Base-by-base conservation (phyloP, 192 early-diverging fungal genomes). In the Radiomyces spectabilis region DNA sequence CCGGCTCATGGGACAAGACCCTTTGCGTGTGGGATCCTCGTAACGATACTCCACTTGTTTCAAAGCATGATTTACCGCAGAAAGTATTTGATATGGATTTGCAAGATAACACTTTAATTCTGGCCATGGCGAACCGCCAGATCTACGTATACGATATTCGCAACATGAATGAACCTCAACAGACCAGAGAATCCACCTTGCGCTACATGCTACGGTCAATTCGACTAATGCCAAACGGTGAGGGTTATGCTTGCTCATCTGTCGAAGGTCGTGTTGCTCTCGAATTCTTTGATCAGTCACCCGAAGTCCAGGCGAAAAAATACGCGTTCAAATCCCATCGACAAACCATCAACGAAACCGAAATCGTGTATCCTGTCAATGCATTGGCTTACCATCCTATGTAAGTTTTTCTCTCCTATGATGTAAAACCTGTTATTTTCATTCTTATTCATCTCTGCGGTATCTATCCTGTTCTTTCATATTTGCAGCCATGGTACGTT, bases 261-360 rank as follows among this genome's bases (percentile, higher is more conserved):
- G 94, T 95, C 47, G 96, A 99, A 70, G 96, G 96, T 3, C 82
- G 96, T 12, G 83, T 97, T 16, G 86, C 91, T 1, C 87, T 99
- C 19, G 94, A 99, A 58, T 94, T 85, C 53, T 90, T 99, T 63
- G 85, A 89, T 45, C 74, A 82, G 5, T 66, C 75, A 15, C 57
- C 68, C 21, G 82, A 86, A 58, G 68, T 68, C n/a, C 80, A 89
- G 45, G 66, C 64, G 2, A 85, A 87, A 55, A 95, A 94, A 62
- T 97, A 94, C 56, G 89, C 93, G 0, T 98, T 98, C 78, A 98
- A 98, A 70, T 97, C 92, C 66, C 96, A 99, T 69, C 82, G 96
- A 24, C 77, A 88, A 49, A 69, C 66, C 15, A 71, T 80, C 9
- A 84, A 91, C 51, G 90, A 83, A 10, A 73, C 83, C 9, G 93